Base-by-base conservation (phyloP, 164 flowering plant genomes). In the Malania oleifera region DNA sequence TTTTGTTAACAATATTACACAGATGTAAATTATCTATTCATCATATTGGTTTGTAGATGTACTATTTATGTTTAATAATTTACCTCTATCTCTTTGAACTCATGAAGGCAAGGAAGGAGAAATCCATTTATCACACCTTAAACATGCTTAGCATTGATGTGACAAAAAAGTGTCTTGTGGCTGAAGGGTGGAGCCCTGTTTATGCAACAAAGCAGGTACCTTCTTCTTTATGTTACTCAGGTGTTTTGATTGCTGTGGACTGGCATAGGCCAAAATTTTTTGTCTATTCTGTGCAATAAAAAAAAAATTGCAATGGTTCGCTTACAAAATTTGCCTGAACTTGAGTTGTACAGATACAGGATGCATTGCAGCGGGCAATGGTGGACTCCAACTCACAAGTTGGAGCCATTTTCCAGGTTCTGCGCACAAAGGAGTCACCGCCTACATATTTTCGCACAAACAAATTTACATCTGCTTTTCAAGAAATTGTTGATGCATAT, bases 81-180 rank as follows among this genome's bases (percentile, higher is more conserved):
- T n/a, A 44, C 18, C 18, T n/a, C 6, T 18, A n/a, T 44, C 18
- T 44, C 1, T 22, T 48, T 20, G 12, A 7, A 20, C 15, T 48
- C 22, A 52, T 52, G 55, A 26, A 52, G 55, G 55, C 22, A 37
- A 52, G 38, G 38, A 52, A 52, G 37, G 55, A 52, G 24, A 52
- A 52, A 28, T 52, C 55, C 6, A 28, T 52, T 27, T 52, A 52
- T 12, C 55, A 52, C 38, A 52, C 55, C 22, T 26, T 52, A 27
- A 31, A 52, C 38, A 52, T 52, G 55, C 55, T 52, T 11, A 52
- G 55, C 55, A 27, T 52, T 28, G 55, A 52, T 28, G 55, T 52
- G 22, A 52, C 55, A 1, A 52, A 52, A 28, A 52, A 52, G 38
- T 52, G 55, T 52, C 55, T 52, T 18, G 55, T 52, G 37, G 55